Percentiles rank a stretch among this genome's conserved stretches.
Conservation (phyloP, 208 protist species). For the Acanthamoeba culbertsoni region DNA sequence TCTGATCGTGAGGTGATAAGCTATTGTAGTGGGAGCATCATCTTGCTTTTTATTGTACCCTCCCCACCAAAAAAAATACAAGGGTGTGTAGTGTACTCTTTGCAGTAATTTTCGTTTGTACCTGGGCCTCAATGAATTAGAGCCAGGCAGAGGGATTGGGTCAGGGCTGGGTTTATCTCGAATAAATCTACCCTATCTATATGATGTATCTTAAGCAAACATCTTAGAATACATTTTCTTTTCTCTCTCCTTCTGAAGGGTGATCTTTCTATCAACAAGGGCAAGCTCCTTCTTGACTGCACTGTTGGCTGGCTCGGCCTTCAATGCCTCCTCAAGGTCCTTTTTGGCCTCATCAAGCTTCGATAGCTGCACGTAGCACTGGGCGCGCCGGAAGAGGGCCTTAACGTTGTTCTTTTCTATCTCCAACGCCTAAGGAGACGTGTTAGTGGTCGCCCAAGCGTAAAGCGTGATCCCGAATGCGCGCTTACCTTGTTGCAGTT, state of each 20-base stretch:
- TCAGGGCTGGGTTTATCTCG: no score
- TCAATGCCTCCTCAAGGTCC: conserved; percentile 88
- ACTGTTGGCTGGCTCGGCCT: conserved; percentile 83
- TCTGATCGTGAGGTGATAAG: conserved; percentile 87
- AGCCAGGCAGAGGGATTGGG: no score
- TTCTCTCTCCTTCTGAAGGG: neutral
- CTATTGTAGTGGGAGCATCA: conserved; percentile 60
- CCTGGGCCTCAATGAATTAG: no score
- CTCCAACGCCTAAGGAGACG: conserved; percentile 81
- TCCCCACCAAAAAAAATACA: no score
- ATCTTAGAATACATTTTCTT: conserved; percentile 50
- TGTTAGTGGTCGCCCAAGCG: no score
- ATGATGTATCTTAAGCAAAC: neutral
- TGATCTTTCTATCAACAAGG: neutral
- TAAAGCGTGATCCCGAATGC: no score
- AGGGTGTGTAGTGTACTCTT: no score
- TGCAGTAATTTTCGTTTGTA: no score
- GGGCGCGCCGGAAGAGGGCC: conserved; percentile 88
- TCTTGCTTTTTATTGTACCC: neutral
- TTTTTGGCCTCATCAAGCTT: conserved; percentile 88
- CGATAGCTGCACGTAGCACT: conserved; percentile 86
- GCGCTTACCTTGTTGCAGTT: conserved; percentile 88
- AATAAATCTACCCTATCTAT: no score
- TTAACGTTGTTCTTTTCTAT: conserved; percentile 87
- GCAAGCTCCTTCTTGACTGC: conserved; percentile 40